phyloP scores from a whole-genome alignment of 2,329 filamentous ascomycete species.

The Nothophoma quercina region DNA sequence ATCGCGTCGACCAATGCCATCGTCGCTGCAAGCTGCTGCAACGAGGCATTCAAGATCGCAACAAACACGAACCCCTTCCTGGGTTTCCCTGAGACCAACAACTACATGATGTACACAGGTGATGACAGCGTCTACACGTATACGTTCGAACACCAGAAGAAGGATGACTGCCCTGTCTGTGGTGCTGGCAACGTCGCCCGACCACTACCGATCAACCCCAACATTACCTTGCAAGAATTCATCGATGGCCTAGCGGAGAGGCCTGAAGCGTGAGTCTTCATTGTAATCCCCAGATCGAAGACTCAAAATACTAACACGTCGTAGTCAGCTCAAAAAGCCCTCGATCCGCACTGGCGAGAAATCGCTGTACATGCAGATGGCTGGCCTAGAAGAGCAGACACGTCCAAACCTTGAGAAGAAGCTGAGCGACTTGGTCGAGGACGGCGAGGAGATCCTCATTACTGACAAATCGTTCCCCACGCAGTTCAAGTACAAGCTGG shows the following conservation, averaged over 20 bases:
- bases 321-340: slow-evolving; percentile 84
- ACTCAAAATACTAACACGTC: slow-evolving; percentile 19
- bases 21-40: slow-evolving; percentile 93
- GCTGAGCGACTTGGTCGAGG: slow-evolving; percentile 75
- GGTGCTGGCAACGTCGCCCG: slow-evolving; percentile 74
- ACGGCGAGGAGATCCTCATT: slow-evolving; percentile 89
- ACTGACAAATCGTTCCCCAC: slow-evolving; percentile 89
- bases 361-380: slow-evolving; percentile 91
- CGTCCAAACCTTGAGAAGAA: slow-evolving; percentile 82
- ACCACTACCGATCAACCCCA: slow-evolving; percentile 74
- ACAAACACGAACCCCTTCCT: slow-evolving; percentile 82
- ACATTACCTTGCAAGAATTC: slow-evolving; percentile 80
- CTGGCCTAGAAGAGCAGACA: slow-evolving; percentile 83
- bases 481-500: slow-evolving; percentile 68
- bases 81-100: slow-evolving; percentile 71
- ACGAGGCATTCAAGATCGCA: slow-evolving; percentile 94
- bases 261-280: slow-evolving; percentile 70
- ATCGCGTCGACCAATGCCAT: slow-evolving; percentile 98
- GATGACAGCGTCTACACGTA: slow-evolving; percentile 97
- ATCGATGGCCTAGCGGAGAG: slow-evolving; percentile 82
- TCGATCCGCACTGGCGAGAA: slow-evolving; percentile 81
- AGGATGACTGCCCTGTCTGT: slow-evolving; percentile 93
- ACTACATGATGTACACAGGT: slow-evolving; percentile 99
- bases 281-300: neutral
- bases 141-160: slow-evolving; percentile 94